phyloP scores from a whole-genome alignment of 192 early-diverging fungal species.

The Coemansia sp. region DNA sequence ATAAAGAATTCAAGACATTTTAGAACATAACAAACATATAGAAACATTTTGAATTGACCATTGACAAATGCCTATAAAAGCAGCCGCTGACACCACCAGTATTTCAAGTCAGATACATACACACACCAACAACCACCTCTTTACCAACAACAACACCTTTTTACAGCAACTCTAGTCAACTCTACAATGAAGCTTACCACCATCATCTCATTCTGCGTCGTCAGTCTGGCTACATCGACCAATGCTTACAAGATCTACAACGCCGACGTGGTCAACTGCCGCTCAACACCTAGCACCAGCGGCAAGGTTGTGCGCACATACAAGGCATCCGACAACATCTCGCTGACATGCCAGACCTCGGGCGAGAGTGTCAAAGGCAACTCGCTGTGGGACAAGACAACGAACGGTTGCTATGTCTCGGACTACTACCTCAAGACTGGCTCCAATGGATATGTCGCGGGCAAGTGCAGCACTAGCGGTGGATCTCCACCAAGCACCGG shows the following conservation, averaged over 20 bases:
- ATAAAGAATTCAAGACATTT: no score
- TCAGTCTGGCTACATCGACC: slow-evolving; percentile 7
- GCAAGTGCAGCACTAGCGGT: slow-evolving; percentile 13
- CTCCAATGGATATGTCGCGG: slow-evolving; percentile 21
- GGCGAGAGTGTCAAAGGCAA: slow-evolving; percentile 32
- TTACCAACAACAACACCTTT: background rate
- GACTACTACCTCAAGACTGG: slow-evolving; percentile 51
- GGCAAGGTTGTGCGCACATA: slow-evolving; percentile 19
- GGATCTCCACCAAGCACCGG: slow-evolving; percentile 6
- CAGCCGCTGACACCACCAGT: background rate
- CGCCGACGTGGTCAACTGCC: slow-evolving; percentile 24
- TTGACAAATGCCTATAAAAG: background rate
- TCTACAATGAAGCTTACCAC: slow-evolving; percentile 14
- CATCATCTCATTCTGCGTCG: slow-evolving; percentile 7
- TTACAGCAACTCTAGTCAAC: background rate
- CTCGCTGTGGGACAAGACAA: slow-evolving; percentile 45
- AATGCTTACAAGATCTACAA: slow-evolving; percentile 24
- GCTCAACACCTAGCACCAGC: slow-evolving; percentile 19
- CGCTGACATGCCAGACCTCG: slow-evolving; percentile 33
- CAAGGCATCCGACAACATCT: slow-evolving; percentile 20
- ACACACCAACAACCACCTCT: background rate
- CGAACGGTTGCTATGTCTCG: slow-evolving; percentile 44
- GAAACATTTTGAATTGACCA: background rate
- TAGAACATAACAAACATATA: no score
- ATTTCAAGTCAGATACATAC: background rate